Evolutionary conservation across 2,329 filamentous ascomycete species (phyloP), one percentile per base, ranked within the genome.

Genomic region (Aspergillus sclerotialis): DNA sequence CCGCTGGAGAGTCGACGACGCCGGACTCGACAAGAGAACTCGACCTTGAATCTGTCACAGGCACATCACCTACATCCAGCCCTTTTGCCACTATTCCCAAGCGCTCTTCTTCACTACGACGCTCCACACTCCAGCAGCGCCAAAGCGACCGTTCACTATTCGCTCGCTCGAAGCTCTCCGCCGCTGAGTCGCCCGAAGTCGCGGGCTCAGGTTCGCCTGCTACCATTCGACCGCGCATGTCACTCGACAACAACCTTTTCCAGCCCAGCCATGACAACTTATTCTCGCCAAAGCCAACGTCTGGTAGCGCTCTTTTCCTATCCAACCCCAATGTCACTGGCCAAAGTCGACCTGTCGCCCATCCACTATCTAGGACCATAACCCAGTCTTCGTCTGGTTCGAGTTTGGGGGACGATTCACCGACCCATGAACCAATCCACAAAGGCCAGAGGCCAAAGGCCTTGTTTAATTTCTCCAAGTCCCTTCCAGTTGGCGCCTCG

Each of bases 311-410:
- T 28, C 44, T 63, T 27, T 55, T 63, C 42, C 50, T 59, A 39
- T 48, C 53, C 37, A 44, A 44, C 18, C 37, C 43, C 15, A 52
- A 44, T 29, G 45, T 42, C 8, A 49, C 61, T 33, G 58, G 59
- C 33, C 61, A 63, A 17, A 50, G 63, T 28, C 67, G 70, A 28
- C 72, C 60, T 32, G 38, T 53, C 32, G 60, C 84, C 12, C 90
- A 95, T 56, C 90, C 90, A 13, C 70, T 95, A 14, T 94, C 90
- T 5, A 79, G 87, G 42, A 84, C 86, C 0, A 70, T 95, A 47
- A 93, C 85, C 0, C 87, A 88, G 3, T 94, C 88, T 1, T 90
- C 86, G 1, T 93, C 88, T 2, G 78, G 74, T 34, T 90, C 86
- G 5, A 92, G 82, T 52, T 58, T 90, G 28, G 70, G 72, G 1